These are phyloP conservation scores for Phialemoniopsis sp. DNA, from an alignment of 2,329 filamentous ascomycete genomes.

Conservation along the genomic window DNA sequence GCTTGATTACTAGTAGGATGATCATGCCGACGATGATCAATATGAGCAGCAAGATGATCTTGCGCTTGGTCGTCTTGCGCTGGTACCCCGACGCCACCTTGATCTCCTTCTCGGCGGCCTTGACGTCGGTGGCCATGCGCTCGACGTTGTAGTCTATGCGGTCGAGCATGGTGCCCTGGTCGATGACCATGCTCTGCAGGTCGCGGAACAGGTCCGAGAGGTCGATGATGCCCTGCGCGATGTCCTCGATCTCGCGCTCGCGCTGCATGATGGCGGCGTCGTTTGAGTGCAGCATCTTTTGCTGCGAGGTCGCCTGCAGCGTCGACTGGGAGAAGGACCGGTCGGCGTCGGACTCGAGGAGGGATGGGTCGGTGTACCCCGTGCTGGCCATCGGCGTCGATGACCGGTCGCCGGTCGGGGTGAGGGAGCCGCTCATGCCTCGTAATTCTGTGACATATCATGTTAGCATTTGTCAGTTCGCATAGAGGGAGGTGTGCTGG, in stretches of 20 bases:
- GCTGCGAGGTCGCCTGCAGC: slow-evolving; percentile 71
- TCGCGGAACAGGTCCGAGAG: slow-evolving; percentile 96
- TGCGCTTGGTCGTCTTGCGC: slow-evolving; percentile 81
- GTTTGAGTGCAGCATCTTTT: slow-evolving; percentile 66
- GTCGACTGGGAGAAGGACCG: slow-evolving; percentile 87
- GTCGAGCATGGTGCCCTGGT: slow-evolving; percentile 86
- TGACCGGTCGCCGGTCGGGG: slow-evolving; percentile 43
- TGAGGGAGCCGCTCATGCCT: slow-evolving; percentile 57
- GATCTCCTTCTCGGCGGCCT: slow-evolving; percentile 88
- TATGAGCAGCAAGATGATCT: slow-evolving; percentile 84
- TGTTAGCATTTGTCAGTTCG: slow-evolving; percentile 12
- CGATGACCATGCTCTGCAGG: slow-evolving; percentile 90
- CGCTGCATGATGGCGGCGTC: slow-evolving; percentile 85
- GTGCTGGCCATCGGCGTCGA: slow-evolving; percentile 37
- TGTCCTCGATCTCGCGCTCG: slow-evolving; percentile 95
- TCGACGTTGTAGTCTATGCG: slow-evolving; percentile 98
- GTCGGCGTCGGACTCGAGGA: slow-evolving; percentile 92
- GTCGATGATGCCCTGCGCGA: slow-evolving; percentile 96
- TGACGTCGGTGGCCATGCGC: slow-evolving; percentile 88
- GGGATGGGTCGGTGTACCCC: slow-evolving; percentile 73
- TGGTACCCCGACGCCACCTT: slow-evolving; percentile 87
- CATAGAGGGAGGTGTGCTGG: background rate
- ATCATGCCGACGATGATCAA: slow-evolving; percentile 83
- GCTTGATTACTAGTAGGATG: slow-evolving; percentile 78
- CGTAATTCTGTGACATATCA: slow-evolving; percentile 58